Conservation (phyloP, 768 basidiomycete genomes). For the Boletus reticulatus region DNA sequence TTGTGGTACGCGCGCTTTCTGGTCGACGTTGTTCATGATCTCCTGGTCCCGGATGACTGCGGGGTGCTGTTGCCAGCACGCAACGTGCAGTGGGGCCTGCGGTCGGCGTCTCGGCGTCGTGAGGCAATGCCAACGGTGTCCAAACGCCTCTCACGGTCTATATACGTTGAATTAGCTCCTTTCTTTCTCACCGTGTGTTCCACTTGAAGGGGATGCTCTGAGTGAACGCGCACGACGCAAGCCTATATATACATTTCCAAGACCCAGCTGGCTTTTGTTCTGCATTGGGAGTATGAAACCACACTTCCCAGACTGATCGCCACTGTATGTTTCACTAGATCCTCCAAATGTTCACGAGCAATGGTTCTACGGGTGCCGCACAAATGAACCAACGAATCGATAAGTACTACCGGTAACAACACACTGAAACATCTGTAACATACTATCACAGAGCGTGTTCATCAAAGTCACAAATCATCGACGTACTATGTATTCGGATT, state of each 20-base stretch:
- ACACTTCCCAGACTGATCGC: neutral
- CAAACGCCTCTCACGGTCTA: constrained; percentile 26
- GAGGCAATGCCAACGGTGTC: constrained; percentile 19
- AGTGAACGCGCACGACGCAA: neutral
- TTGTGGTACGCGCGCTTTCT: constrained; percentile 40
- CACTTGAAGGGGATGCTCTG: no score
- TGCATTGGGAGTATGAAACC: neutral
- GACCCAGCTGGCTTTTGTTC: neutral
- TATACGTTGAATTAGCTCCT: constrained; percentile 21
- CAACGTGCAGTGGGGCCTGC: constrained; percentile 15
- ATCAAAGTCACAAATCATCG: no score
- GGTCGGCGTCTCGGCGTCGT: constrained; percentile 22
- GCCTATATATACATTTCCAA: neutral
- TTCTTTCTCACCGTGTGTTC: neutral
- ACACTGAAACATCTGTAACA: no score
- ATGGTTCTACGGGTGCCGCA: no score
- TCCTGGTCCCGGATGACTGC: constrained; percentile 10
- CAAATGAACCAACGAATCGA: no score
- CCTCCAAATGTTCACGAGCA: no score
- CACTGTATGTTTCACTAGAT: no score
- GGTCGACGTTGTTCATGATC: constrained; percentile 31
- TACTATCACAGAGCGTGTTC: no score
- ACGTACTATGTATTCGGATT: no score
- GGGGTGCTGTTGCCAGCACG: constrained; percentile 22
- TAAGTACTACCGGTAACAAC: no score